Evolutionary conservation across 805 yeast genomes (phyloP), one percentile per base, ranked within the genome.

Genomic region (Monosporozyma unispora): DNA sequence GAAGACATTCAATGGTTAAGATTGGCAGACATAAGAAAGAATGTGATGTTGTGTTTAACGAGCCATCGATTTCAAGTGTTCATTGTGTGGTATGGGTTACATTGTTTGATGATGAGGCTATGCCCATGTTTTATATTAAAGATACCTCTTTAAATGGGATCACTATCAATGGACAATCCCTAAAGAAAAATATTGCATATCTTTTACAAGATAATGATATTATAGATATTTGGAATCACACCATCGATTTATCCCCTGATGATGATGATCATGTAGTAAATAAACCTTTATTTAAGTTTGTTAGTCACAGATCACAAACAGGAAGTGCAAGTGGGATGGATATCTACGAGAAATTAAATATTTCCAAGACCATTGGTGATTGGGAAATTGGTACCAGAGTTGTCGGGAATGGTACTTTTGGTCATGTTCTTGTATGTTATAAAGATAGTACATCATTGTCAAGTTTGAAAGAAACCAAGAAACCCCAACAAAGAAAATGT

Each of bases 381-480:
- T 80, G 84, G 84, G 49, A 47, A 3, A 63, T 78, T 3, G 55
- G 70, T 2, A 58, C 73, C 3, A 66, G 67, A 27, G 55, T 74
- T 3, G 58, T 80, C 27, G 84, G 84, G 0, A 64, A 67, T 47
- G 85, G 85, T 1, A 75, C 83, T 0, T 80, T 78, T 69, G 85
- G 86, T 1, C 70, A 71, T 48, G 83, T 79, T 9, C 45, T 63
- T 37, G 56, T 57, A 16, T 53, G 56, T 29, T 45, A 53, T 23
- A 50, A 51, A 23, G 39, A 43, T 10, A 27, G 25, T 1, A 37
- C 35, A 5, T 5, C 21, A 16, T 16, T 12, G 18, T 31, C 35
- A 31, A 31, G 12, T 11, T 14, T 14, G 12, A 11, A 23, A 29
- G 49, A 48, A 47, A 29, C 41, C 8, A 16, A 38, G 2, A 29